A percentile compares a stretch with the other conserved stretches of the same genome.
Evolutionary conservation across 2,329 filamentous ascomycete genomes (phyloP).

Genomic region (Ceratocystis destructans): DNA sequence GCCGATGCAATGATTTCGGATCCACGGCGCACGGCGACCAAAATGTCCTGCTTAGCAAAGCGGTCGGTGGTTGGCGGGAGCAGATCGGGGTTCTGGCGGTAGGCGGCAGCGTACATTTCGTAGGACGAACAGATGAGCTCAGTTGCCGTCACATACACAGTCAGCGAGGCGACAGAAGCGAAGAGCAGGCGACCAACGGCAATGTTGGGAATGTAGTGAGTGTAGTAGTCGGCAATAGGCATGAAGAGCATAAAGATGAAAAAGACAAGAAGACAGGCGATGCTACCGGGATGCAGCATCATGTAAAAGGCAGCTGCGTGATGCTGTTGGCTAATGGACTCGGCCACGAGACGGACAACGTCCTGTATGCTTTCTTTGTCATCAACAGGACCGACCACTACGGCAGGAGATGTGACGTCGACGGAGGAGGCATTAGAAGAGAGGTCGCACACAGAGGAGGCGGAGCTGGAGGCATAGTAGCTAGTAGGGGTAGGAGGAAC

Average conservation of each 20-base stretch:
- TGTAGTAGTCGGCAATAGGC: slow-evolving; percentile 28
- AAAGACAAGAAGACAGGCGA: slow-evolving; percentile 32
- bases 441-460: slow-evolving; percentile 17
- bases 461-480: not conserved
- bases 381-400: slow-evolving; percentile 44
- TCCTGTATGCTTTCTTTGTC: slow-evolving; percentile 45
- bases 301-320: slow-evolving; percentile 51
- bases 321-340: slow-evolving; percentile 71
- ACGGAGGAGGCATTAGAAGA: slow-evolving; percentile 31
- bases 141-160: slow-evolving; percentile 48
- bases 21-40: slow-evolving; percentile 44
- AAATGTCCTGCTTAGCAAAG: slow-evolving; percentile 34
- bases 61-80: slow-evolving; percentile 21
- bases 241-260: slow-evolving; percentile 32
- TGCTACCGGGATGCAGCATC: slow-evolving; percentile 45
- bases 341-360: slow-evolving; percentile 59
- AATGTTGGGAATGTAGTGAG: slow-evolving; percentile 22
- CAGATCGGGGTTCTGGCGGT: slow-evolving; percentile 49
- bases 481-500: not conserved
- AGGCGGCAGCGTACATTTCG: slow-evolving; percentile 45
- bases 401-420: slow-evolving; percentile 33
- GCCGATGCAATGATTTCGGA: slow-evolving; percentile 54
- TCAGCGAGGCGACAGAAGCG: slow-evolving; percentile 45
- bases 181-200: slow-evolving; percentile 43
- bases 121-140: slow-evolving; percentile 50